phyloP scores from a whole-genome alignment of 805 yeast species.

The Barnettozyma siamensis region DNA sequence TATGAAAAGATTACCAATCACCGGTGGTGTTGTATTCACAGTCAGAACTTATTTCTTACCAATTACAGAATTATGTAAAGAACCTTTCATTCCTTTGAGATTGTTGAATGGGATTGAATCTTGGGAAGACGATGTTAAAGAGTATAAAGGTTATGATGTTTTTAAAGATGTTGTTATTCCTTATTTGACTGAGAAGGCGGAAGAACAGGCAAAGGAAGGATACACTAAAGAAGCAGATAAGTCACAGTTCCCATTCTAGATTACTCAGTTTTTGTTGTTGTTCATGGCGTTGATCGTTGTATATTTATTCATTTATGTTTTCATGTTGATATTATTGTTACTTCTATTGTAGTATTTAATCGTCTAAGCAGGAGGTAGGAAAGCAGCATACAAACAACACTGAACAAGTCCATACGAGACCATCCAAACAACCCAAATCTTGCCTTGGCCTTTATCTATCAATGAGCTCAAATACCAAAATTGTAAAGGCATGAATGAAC shows the following conservation, averaged over 20 bases:
- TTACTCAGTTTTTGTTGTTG: too few species aligned
- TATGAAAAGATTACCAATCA: conserved; percentile 51
- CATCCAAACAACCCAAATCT: conserved; percentile 41
- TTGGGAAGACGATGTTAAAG: conserved; percentile 57
- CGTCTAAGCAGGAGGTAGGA: conserved; percentile 83
- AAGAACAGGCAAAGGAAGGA: conserved; percentile 24
- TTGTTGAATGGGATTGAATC: conserved; percentile 51
- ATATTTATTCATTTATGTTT: too few species aligned
- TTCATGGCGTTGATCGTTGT: too few species aligned
- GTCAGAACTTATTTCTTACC: conserved; percentile 61
- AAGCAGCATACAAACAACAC: conserved; percentile 69
- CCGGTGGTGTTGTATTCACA: conserved; percentile 56
- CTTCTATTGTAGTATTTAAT: background rate
- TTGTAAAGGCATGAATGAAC: conserved; percentile 69
- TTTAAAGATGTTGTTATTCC: conserved; percentile 51
- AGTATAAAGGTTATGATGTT: conserved; percentile 52
- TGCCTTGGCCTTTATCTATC: conserved; percentile 26
- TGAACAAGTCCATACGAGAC: conserved; percentile 64
- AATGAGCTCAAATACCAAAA: conserved; percentile 61
- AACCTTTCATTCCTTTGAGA: conserved; percentile 58
- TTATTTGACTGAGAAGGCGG: conserved; percentile 43
- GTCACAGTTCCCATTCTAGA: conserved; percentile 13
- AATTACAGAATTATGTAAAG: conserved; percentile 45
- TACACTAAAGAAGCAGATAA: conserved; percentile 19
- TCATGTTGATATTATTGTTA: too few species aligned